These are phyloP conservation scores for Scytalidium sp. DNA, from an alignment of 2,329 filamentous ascomycete genomes.

Conservation along the genomic window DNA sequence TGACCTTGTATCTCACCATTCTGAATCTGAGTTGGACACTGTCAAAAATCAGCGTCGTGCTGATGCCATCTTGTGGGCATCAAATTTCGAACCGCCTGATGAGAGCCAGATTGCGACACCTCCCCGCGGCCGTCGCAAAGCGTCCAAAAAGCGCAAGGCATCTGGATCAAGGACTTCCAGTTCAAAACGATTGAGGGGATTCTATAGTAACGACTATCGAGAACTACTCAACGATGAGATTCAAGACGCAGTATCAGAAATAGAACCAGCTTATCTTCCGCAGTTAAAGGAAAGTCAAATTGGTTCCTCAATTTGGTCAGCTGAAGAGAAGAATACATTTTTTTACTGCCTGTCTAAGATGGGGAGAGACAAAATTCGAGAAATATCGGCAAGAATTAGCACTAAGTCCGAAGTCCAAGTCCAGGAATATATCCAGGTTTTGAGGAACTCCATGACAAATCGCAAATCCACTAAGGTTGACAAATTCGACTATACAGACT, in stretches of 20 bases:
- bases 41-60: conserved; percentile 9
- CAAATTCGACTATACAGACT: conserved; percentile 47
- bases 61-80: conserved; percentile 21
- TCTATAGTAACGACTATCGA: conserved; percentile 48
- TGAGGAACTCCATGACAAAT: conserved; percentile 33
- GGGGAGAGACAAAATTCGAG: conserved; percentile 58
- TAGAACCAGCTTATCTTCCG: conserved; percentile 24
- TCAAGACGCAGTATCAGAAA: conserved; percentile 40
- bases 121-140: conserved; percentile 10
- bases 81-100: conserved; percentile 20
- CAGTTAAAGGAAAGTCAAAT: conserved; percentile 51
- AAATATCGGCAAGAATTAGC: conserved; percentile 60
- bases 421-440: conserved; percentile 61
- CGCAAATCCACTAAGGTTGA: conserved; percentile 19
- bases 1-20: neutral
- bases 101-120: conserved; percentile 18
- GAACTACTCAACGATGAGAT: conserved; percentile 55
- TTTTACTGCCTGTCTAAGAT: conserved; percentile 64
- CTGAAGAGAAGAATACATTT: conserved; percentile 66
- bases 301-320: conserved; percentile 68
- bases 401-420: conserved; percentile 77
- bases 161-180: conserved; percentile 13
- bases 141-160: conserved; percentile 17
- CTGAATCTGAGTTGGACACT: neutral
- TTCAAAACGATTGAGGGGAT: conserved; percentile 31